Percentiles rank a stretch among this genome's conserved stretches.
phyloP scores from a whole-genome alignment of 2,329 filamentous ascomycete genomes.

The Thelonectria blattea region DNA sequence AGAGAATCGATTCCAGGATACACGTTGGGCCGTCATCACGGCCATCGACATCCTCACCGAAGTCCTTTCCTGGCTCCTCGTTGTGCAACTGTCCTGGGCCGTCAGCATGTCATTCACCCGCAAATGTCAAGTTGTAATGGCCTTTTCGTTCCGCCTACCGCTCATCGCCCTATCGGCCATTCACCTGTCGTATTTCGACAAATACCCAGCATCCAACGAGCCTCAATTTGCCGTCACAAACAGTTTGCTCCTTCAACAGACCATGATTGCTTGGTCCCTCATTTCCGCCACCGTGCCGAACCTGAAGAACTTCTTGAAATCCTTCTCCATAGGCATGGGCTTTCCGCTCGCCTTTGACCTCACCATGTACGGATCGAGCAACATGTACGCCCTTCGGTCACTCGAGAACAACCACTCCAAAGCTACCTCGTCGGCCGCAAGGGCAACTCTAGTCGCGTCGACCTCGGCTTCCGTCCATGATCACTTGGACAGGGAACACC shows the following conservation, averaged over 20 bases:
- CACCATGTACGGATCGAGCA: constrained; percentile 10
- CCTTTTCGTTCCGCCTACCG: constrained; percentile 30
- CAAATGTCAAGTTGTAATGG: constrained; percentile 27
- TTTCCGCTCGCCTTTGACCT: constrained; percentile 26
- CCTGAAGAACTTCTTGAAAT: constrained; percentile 32
- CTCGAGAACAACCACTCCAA: constrained; percentile 19
- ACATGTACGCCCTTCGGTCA: constrained; percentile 26
- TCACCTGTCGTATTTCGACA: constrained; percentile 17
- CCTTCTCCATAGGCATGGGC: constrained; percentile 31
- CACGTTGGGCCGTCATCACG: constrained; percentile 23
- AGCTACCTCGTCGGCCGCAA: constrained; percentile 10
- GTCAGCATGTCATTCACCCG: constrained; percentile 25
- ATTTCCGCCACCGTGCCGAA: constrained; percentile 31
- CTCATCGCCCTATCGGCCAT: constrained; percentile 28
- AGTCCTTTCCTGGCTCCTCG: constrained; percentile 20
- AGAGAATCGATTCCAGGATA: constrained; percentile 1
- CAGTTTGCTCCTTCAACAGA: constrained; percentile 23
- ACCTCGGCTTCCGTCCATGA: constrained; percentile 2
- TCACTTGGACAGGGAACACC: constrained; percentile 10
- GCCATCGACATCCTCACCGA: constrained; percentile 24
- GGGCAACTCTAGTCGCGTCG: constrained; percentile 1
- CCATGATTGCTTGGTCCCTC: constrained; percentile 30
- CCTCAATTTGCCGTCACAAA: constrained; percentile 30
- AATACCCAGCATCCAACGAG: constrained; percentile 16
- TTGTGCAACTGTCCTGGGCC: constrained; percentile 23